phyloP scores from a whole-genome alignment of 148 eudicot genomes.

The Simmondsia chinensis region DNA sequence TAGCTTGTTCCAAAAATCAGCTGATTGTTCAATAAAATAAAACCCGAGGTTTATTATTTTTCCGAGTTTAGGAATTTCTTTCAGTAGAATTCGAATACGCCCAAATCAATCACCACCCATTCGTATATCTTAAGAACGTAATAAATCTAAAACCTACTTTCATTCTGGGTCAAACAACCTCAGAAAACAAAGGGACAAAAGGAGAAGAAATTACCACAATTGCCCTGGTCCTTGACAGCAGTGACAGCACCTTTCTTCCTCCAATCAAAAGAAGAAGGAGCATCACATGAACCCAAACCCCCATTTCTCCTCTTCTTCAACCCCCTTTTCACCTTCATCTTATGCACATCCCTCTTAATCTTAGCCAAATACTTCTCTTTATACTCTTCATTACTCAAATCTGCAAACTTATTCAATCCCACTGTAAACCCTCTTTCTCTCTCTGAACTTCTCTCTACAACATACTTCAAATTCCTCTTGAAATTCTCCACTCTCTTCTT shows the following conservation, averaged over 20 bases:
- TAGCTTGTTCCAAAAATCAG: too few relatives aligned
- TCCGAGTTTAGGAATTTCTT: too few relatives aligned
- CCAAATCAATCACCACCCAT: too few relatives aligned
- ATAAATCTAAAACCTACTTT: too few relatives aligned
- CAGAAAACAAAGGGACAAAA: background rate
- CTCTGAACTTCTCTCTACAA: constrained; percentile 23
- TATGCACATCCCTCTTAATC: constrained; percentile 12
- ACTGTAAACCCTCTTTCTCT: constrained; percentile 22
- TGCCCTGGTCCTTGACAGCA: constrained; percentile 46
- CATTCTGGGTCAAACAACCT: too few relatives aligned
- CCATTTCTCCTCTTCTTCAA: too few relatives aligned
- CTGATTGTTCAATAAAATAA: too few relatives aligned
- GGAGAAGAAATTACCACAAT: constrained; percentile 30
- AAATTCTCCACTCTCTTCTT: constrained; percentile 37
- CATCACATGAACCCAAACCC: too few relatives aligned
- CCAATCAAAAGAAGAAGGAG: constrained; percentile 55
- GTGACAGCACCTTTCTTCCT: constrained; percentile 42
- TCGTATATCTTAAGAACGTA: too few relatives aligned
- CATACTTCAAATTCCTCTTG: constrained; percentile 29
- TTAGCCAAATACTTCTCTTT: constrained; percentile 22
- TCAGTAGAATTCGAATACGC: too few relatives aligned
- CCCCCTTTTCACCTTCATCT: constrained; percentile 5
- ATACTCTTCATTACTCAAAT: constrained; percentile 62
- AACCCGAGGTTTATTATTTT: too few relatives aligned
- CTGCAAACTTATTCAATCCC: constrained; percentile 66